phyloP scores from a whole-genome alignment of 164 flowering plant genomes.

The Stephania japonica region DNA sequence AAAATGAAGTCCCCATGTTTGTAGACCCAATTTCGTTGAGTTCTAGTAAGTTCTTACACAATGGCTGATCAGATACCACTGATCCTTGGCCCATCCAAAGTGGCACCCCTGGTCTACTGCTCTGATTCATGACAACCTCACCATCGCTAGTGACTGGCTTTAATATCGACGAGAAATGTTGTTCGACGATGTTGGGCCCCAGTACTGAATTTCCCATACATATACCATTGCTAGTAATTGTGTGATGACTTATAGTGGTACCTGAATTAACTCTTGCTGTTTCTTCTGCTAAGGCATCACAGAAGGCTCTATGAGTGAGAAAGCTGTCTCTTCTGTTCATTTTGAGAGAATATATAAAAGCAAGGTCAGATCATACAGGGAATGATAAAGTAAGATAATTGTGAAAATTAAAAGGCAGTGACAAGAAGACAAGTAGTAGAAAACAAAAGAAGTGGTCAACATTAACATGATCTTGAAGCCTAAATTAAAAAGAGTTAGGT shows the following conservation, averaged over 20 bases:
- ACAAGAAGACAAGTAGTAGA: neutral
- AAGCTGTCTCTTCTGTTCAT: conserved; percentile 76
- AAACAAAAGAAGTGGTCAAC: neutral
- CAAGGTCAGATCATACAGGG: neutral
- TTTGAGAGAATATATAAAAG: neutral
- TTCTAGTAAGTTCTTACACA: conserved; percentile 26
- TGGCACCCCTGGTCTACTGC: conserved; percentile 35
- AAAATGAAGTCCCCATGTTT: conserved; percentile 6
- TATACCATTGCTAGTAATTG: conserved; percentile 14
- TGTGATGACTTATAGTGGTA: conserved; percentile 29
- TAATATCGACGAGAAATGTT: conserved; percentile 49
- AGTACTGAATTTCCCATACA: conserved; percentile 27
- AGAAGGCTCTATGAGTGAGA: conserved; percentile 86
- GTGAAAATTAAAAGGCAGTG: neutral
- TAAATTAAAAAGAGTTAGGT: neutral
- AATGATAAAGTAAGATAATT: neutral
- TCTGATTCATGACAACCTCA: conserved; percentile 23
- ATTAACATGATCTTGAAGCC: neutral
- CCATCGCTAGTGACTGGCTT: conserved; percentile 36
- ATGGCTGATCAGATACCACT: conserved; percentile 13
- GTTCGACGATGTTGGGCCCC: conserved; percentile 31
- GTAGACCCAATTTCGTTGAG: conserved; percentile 24
- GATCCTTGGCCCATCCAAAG: conserved; percentile 46
- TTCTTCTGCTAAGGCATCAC: conserved; percentile 90
- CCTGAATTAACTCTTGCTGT: conserved; percentile 77